Base-by-base conservation (phyloP, 1,284 basidiomycete genomes). In the Mrakiaceae sp. region DNA sequence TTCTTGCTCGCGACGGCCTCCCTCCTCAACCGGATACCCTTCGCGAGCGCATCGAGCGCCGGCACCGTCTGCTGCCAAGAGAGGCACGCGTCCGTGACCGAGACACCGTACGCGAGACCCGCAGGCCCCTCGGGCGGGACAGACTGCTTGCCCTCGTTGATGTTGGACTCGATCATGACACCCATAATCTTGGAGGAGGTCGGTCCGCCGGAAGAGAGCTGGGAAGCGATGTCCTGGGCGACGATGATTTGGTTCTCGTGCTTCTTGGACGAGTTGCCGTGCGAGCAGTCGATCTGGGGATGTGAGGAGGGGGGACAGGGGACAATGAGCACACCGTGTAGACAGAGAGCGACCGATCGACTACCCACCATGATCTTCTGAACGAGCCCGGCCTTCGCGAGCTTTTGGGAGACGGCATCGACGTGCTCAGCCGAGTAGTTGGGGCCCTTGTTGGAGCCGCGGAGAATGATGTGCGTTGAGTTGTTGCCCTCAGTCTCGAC, bases 121-220 rank as follows among this genome's bases (percentile, higher is more conserved):
- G 81, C 78, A 1, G 87, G 86, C 2, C 92, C 92, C 51, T 83
- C 82, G 2, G 83, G 72, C 6, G 91, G 87, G 66, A 96, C 88
- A 70, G 90, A 85, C 76, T 97, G 93, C 69, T 73, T 74, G 68
- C 80, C 80, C 70, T 92, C 94, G 58, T 89, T 83, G 66, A 98
- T 81, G 76, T 98, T 95, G 58, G 87, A 90, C 77, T 98, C 96
- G 68, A 98, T 82, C 96, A 98, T 98, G 67, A 96, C 92, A 66
- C 95, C 95, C 82, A 96, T 87, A 70, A 98, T 91, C 39, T 80
- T 74, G 1, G 84, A 81, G 0, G 89, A 91, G 63, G 90, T 85
- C 49, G 70, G 80, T 79, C 71, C 71, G 3, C 81, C 82, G 68
- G 86, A 81, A 27, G 27, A 27, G 27, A 90, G 78, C 79, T 92